These are phyloP conservation scores for Mycena vulgaris DNA, from an alignment of 768 basidiomycete genomes.

Conservation along the genomic window DNA sequence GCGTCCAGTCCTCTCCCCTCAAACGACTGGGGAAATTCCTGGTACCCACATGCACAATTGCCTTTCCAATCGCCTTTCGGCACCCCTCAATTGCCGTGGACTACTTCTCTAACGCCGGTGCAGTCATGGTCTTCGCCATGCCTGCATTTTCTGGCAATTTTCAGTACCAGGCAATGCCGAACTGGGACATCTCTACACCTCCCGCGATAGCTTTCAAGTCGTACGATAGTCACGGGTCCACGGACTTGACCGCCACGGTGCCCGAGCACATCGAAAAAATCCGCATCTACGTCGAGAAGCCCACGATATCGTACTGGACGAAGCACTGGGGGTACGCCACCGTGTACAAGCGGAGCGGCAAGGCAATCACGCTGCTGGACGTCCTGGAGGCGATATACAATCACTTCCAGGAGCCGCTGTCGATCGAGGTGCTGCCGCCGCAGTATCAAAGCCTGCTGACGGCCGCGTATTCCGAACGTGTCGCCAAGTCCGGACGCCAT, in stretches of 20 bases:
- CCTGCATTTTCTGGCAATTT: not conserved
- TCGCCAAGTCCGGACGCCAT: not conserved
- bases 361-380: constrained; percentile 23
- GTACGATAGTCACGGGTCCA: not conserved
- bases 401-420: constrained; percentile 27
- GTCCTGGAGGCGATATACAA: constrained; percentile 25
- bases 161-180: not conserved
- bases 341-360: constrained; percentile 15
- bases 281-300: constrained; percentile 27
- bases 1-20: not conserved
- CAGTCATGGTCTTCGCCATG: not conserved
- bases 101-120: not conserved
- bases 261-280: constrained; percentile 19
- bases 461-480: not conserved
- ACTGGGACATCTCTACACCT: constrained; percentile 21
- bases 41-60: not conserved
- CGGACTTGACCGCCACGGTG: not conserved
- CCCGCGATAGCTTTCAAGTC: not conserved
- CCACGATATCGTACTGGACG: constrained; percentile 14
- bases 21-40: constrained; percentile 8
- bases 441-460: constrained; percentile 18
- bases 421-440: constrained; percentile 13
- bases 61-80: not conserved
- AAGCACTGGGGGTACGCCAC: constrained; percentile 28
- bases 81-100: constrained; percentile 1